phyloP scores from a whole-genome alignment of 2,329 filamentous ascomycete genomes.

The Neopestalotiopsis rosae region DNA sequence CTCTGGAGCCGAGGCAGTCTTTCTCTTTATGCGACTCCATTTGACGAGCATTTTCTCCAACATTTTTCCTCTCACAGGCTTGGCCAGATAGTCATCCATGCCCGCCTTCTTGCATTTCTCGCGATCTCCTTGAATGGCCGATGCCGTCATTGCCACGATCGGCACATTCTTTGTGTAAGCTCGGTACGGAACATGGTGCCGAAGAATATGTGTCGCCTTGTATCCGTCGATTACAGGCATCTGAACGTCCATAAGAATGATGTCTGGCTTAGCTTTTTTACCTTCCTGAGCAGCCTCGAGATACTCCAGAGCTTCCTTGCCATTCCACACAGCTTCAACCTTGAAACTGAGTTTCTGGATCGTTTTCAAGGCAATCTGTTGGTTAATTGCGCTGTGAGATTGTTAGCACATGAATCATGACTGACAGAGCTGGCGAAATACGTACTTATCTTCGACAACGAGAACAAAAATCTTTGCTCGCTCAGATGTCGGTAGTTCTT shows the following conservation, averaged over 20 bases:
- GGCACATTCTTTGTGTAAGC: slow-evolving; percentile 65
- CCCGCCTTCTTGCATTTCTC: slow-evolving; percentile 76
- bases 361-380: slow-evolving; percentile 77
- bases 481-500: slow-evolving; percentile 60
- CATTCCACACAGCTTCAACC: slow-evolving; percentile 76
- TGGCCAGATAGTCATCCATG: slow-evolving; percentile 79
- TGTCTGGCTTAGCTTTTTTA: slow-evolving; percentile 65
- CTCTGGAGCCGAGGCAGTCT: slow-evolving; percentile 25
- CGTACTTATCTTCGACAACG: slow-evolving; percentile 82
- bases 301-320: slow-evolving; percentile 79
- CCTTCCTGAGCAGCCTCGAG: slow-evolving; percentile 59
- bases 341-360: slow-evolving; percentile 76
- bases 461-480: slow-evolving; percentile 71
- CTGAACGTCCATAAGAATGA: slow-evolving; percentile 81
- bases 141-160: slow-evolving; percentile 83
- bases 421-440: slow-evolving; percentile 22
- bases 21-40: slow-evolving; percentile 57
- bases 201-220: slow-evolving; percentile 74
- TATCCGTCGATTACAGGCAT: slow-evolving; percentile 82
- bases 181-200: slow-evolving; percentile 71
- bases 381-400: slow-evolving; percentile 63
- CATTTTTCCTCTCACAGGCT: slow-evolving; percentile 72
- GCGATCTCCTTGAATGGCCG: slow-evolving; percentile 76
- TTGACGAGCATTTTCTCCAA: slow-evolving; percentile 75
- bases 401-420: slow-evolving; percentile 20